These are phyloP conservation scores for Cryptococcus wingfieldii DNA, from an alignment of 1,284 basidiomycete species.

Conservation along the genomic window DNA sequence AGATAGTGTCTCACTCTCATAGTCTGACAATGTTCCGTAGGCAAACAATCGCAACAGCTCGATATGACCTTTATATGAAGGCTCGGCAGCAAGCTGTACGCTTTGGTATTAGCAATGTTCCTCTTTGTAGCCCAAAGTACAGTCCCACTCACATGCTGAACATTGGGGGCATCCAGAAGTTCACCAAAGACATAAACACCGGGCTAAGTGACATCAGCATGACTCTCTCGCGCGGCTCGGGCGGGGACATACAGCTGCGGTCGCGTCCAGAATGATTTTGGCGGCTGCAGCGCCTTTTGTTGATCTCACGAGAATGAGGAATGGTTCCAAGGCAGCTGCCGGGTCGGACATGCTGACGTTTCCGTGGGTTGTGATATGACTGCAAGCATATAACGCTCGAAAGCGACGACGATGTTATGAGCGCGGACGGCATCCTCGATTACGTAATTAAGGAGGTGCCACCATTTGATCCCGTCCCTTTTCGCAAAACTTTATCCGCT, in stretches of 20 bases:
- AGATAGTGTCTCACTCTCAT: constrained; percentile 51
- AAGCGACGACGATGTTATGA: neutral
- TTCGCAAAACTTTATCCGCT: constrained; percentile 1
- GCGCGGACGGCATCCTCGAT: too few species aligned
- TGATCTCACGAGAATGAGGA: constrained; percentile 80
- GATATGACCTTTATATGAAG: constrained; percentile 60
- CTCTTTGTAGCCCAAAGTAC: neutral
- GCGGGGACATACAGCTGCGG: constrained; percentile 56
- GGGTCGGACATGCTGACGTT: constrained; percentile 24
- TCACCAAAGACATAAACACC: constrained; percentile 89
- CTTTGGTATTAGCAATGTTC: constrained; percentile 1
- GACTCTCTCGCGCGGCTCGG: neutral
- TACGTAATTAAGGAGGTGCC: too few species aligned
- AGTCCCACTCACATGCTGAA: constrained; percentile 64
- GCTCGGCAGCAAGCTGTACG: constrained; percentile 60
- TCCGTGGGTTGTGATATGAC: neutral
- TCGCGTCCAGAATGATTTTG: constrained; percentile 79
- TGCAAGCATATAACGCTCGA: neutral
- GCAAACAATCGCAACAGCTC: constrained; percentile 78
- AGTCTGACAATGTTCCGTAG: constrained; percentile 78
- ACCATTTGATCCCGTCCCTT: constrained; percentile 2
- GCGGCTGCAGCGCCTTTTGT: constrained; percentile 86
- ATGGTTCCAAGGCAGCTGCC: constrained; percentile 62
- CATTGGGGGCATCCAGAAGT: constrained; percentile 71
- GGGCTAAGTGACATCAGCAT: constrained; percentile 46